These are phyloP conservation scores for Penicillium argentinense DNA, from an alignment of 495 filamentous ascomycete genomes.

Conservation along the genomic window DNA sequence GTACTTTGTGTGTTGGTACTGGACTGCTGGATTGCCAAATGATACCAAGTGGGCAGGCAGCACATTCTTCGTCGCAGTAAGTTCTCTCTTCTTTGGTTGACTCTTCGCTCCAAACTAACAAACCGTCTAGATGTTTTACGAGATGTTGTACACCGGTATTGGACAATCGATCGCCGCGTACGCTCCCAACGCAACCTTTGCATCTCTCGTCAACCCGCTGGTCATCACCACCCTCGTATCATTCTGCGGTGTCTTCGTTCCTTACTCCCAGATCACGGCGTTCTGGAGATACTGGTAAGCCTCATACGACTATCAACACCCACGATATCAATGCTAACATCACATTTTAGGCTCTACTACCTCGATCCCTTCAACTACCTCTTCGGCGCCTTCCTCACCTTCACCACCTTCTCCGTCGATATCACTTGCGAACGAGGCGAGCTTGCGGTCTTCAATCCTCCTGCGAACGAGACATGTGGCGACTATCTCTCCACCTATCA, in stretches of 20 bases:
- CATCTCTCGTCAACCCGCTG: constrained; percentile 55
- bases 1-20: constrained; percentile 56
- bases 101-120: constrained; percentile 27
- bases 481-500: constrained; percentile 58
- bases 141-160: constrained; percentile 57
- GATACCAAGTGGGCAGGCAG: constrained; percentile 46
- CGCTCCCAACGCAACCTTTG: constrained; percentile 53
- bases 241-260: constrained; percentile 50
- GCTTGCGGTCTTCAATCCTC: constrained; percentile 55
- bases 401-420: constrained; percentile 54
- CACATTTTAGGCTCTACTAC: constrained; percentile 49
- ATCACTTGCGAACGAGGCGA: constrained; percentile 60
- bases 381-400: constrained; percentile 58
- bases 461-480: constrained; percentile 48
- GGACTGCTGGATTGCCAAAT: constrained; percentile 32
- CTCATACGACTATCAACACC: constrained; percentile 6
- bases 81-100: background rate
- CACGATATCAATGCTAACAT: constrained; percentile 6
- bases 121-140: constrained; percentile 56
- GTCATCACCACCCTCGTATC: constrained; percentile 54
- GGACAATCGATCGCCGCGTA: constrained; percentile 60
- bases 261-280: constrained; percentile 47
- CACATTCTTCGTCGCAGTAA: constrained; percentile 46
- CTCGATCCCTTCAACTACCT: constrained; percentile 72
- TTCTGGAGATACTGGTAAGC: constrained; percentile 69